These are phyloP conservation scores for Zasmidium cellare DNA, from an alignment of 2,329 filamentous ascomycete genomes.

Conservation along the genomic window DNA sequence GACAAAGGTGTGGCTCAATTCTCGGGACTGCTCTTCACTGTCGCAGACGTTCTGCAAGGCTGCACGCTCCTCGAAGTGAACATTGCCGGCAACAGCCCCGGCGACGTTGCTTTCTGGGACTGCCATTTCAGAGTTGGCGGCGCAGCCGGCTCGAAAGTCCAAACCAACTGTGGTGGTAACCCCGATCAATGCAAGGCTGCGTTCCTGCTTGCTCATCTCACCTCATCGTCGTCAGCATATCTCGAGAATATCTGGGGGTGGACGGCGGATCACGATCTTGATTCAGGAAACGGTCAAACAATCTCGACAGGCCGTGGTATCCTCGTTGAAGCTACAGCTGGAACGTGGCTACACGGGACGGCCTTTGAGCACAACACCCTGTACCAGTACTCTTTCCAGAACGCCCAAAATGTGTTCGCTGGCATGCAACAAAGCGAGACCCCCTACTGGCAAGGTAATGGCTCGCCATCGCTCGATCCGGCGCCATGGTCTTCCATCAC, in stretches of 20 bases:
- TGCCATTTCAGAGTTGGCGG: not conserved
- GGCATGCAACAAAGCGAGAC: not conserved
- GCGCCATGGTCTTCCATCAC: not conserved
- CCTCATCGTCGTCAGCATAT: not conserved
- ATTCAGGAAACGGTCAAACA: not conserved
- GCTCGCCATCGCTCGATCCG: not conserved
- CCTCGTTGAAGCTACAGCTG: not conserved
- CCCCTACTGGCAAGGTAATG: not conserved
- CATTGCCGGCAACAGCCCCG: slow-evolving; percentile 45
- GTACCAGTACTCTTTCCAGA: not conserved
- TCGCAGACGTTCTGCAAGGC: slow-evolving; percentile 45
- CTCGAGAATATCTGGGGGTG: not conserved
- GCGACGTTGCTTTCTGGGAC: slow-evolving; percentile 41
- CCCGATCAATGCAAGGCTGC: not conserved
- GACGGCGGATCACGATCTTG: not conserved
- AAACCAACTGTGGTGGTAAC: not conserved
- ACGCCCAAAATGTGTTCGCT: not conserved
- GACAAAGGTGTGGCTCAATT: slow-evolving; percentile 53
- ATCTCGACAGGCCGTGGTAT: not conserved
- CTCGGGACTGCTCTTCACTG: slow-evolving; percentile 53
- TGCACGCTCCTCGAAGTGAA: slow-evolving; percentile 50
- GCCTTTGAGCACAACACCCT: not conserved
- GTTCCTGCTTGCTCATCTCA: not conserved
- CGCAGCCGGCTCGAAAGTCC: not conserved
- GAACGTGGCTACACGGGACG: not conserved